Evolutionary conservation across 2,329 filamentous ascomycete species (phyloP), one percentile per base, ranked within the genome.

Genomic region (Canariomyces notabilis): DNA sequence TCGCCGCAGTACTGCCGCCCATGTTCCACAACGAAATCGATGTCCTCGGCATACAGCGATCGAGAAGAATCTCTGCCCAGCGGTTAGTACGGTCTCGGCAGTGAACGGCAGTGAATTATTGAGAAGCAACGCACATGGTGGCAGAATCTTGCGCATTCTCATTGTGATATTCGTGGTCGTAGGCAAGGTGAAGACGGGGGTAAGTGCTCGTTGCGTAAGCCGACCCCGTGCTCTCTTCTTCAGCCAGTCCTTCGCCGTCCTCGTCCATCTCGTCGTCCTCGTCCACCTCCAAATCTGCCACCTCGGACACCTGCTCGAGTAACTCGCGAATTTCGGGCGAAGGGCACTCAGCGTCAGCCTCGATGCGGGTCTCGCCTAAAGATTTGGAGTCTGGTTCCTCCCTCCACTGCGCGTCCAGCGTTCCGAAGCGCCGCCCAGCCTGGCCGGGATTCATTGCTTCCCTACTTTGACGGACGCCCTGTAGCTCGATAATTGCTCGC

Each of bases 1-100:
- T 75, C 77, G 38, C 70, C 69, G 55, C 79, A 77, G 47, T 81
- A 82, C 22, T 76, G 69, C 23, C 76, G 69, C 6, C 77, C 77
- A 57, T 81, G 74, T 54, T 80, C 76, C 43, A 67, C 67, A 40
- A 68, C 65, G 49, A 75, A 80, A 50, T 80, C 70, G 43, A 63
- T 47, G 20, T 64, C 62, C 5, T 63, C 62, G 37, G 55, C 58
- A 33, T 63, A 65, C 3, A 65, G 37, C 3, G 63, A 64, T 12
- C 62, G 60, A 2, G 63, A 57, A 0, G 62, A 63, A 45, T 61
- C 60, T 46, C 61, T 65, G 37, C 14, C 38, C 11, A 33, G 5
- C 8, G 7, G 46, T 57, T 32, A 58, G 51, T 37, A 39, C 15
- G 12, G 18, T 36, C 26, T n/a, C 11, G 18, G 12, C 34, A 26